Evolutionary conservation across 371 early-diverging fungal species (phyloP), one percentile per base, ranked within the genome.

Genomic region (Mortierella polycephala): DNA sequence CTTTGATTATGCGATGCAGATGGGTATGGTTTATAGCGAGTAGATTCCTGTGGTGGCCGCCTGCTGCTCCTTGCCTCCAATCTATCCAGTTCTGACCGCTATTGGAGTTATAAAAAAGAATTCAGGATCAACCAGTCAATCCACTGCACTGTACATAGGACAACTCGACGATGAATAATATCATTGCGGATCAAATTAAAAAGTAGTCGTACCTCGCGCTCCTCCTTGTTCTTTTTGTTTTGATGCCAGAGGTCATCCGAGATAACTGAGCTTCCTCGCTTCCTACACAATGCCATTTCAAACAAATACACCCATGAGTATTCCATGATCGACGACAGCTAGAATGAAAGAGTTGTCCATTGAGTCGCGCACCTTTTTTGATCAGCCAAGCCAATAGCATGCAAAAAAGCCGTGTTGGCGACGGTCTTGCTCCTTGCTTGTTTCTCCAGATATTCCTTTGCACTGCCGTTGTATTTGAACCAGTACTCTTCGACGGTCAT

Each of bases 401-500:
- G 77, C 7, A 76, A 30, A 21, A 69, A 75, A 7, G 70, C 53
- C 1, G 68, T 71, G 23, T 67, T 62, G 53, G 77, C 71, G 7
- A 60, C 55, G 1, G 67, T 41, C 16, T 76, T 76, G 42, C 53
- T 50, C 40, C 37, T 55, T 10, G 56, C 23, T 40, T 76, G 77
- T 12, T 54, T 62, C 47, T 62, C 61, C 9, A 71, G 67, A 44
- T 76, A 76, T 44, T 71, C 77, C 37, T 71, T 71, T 21, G 77
- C 77, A 44, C 49, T 64, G 20, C 77, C 77, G 39, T 76, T 71
- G 55, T 67, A 76, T 9, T 55, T 71, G 50, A 76, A 60, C 71
- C 77, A 76, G 52, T 59, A 76, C n/a, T 76, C 77, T 46, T 76
- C 77, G 10, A 76, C 67, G 14, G 67, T 76, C 77, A 76, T 67